Conservation (phyloP, 208 protist genomes). For the Trypanosoma cruzi region DNA sequence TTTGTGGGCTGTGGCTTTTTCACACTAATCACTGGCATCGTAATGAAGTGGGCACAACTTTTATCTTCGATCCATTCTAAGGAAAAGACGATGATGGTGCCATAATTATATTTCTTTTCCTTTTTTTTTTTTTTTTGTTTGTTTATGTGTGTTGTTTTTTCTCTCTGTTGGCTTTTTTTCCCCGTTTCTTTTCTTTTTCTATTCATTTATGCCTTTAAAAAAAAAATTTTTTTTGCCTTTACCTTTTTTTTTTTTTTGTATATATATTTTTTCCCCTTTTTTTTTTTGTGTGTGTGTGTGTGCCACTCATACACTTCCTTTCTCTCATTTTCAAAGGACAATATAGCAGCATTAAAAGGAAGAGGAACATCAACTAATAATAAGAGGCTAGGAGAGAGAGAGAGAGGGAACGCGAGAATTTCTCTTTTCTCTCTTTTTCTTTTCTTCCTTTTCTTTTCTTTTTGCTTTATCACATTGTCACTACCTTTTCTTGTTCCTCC, state of each 20-base stretch:
- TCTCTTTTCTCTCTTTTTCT: conserved; percentile 8
- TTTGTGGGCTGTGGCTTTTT: too few species aligned
- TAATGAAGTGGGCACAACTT: too few species aligned
- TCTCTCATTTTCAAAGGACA: too few species aligned
- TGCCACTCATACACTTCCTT: too few species aligned
- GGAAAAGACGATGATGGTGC: not conserved
- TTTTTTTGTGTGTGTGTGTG: too few species aligned
- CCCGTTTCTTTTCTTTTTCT: conserved; percentile 17
- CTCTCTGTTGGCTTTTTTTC: not conserved
- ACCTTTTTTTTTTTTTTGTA: conserved; percentile 7
- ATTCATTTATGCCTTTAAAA: not conserved
- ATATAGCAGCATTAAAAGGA: not conserved
- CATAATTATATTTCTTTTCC: conserved; percentile 10
- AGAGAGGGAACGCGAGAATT: too few species aligned
- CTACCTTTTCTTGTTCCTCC: conserved; percentile 1
- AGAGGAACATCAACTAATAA: not conserved
- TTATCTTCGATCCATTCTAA: too few species aligned
- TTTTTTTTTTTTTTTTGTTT: not conserved
- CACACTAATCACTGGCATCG: too few species aligned
- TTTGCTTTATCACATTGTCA: too few species aligned
- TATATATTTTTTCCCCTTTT: conserved; percentile 13
- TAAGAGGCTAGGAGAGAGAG: not conserved
- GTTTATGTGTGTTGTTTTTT: too few species aligned
- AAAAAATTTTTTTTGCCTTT: not conserved
- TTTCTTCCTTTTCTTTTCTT: conserved; percentile 3